phyloP scores from a whole-genome alignment of 257 asterid species.

The Ehretia macrophylla region DNA sequence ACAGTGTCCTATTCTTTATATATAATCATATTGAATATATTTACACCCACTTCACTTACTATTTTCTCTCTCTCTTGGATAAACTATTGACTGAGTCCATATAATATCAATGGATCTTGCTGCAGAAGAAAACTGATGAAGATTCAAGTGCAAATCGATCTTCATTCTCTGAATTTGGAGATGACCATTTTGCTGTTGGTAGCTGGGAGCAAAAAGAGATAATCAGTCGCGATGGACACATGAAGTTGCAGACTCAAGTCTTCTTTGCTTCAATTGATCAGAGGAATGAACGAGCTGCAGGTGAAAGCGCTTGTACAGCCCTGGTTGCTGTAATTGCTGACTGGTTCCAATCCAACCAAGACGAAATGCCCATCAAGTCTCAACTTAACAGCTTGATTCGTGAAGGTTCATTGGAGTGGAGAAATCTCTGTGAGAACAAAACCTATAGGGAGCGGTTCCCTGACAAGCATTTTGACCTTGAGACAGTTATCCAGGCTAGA shows the following conservation, averaged over 20 bases:
- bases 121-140: slow-evolving; percentile 9
- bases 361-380: slow-evolving; percentile 10
- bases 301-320: slow-evolving; percentile 21
- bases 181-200: slow-evolving; percentile 11
- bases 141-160: not conserved
- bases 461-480: slow-evolving; percentile 17
- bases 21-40: not conserved
- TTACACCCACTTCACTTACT: not conserved
- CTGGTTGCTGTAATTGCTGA: slow-evolving; percentile 18
- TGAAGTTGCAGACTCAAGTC: slow-evolving; percentile 13
- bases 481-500: slow-evolving; percentile 11
- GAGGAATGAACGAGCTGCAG: slow-evolving; percentile 16
- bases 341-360: slow-evolving; percentile 13
- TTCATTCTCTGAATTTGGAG: slow-evolving; percentile 13
- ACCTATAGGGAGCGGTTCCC: slow-evolving; percentile 7
- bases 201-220: slow-evolving; percentile 19
- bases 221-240: slow-evolving; percentile 16
- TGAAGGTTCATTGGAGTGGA: slow-evolving; percentile 17
- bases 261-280: slow-evolving; percentile 23
- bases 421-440: slow-evolving; percentile 11
- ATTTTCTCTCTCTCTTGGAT: not conserved
- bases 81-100: too few relatives aligned
- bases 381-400: slow-evolving; percentile 13
- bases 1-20: too few relatives aligned
- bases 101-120: not conserved